phyloP scores from a whole-genome alignment of 2,329 filamentous ascomycete species.

The Xylaria sp. region DNA sequence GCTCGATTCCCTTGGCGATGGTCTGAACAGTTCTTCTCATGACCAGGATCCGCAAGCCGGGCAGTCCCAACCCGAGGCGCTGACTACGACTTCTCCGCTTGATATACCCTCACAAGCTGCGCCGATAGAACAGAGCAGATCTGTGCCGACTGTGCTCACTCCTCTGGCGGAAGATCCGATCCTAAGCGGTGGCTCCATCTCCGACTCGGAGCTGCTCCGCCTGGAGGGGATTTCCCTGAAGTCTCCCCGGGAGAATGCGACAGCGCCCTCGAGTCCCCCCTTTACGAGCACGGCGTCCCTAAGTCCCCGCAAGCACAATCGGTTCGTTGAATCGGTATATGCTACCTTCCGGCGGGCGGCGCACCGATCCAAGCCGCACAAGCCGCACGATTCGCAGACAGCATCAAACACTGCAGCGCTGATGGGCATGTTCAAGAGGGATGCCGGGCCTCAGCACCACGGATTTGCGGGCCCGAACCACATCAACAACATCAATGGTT shows the following conservation, averaged over 20 bases:
- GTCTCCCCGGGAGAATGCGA: constrained; percentile 30
- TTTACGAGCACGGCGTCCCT: constrained; percentile 30
- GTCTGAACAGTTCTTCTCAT: constrained; percentile 24
- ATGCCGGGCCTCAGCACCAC: constrained; percentile 3
- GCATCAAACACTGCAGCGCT: constrained; percentile 13
- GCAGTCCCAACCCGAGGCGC: constrained; percentile 18
- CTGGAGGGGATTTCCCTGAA: constrained; percentile 52
- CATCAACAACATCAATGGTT: constrained; percentile 18
- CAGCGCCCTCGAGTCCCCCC: constrained; percentile 31
- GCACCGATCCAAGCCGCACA: constrained; percentile 26
- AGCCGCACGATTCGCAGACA: not conserved
- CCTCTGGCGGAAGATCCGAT: constrained; percentile 30
- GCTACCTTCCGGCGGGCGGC: constrained; percentile 33
- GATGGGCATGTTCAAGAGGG: constrained; percentile 17
- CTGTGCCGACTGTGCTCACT: constrained; percentile 20
- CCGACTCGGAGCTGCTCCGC: constrained; percentile 50
- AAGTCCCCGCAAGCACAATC: constrained; percentile 33
- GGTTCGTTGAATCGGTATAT: constrained; percentile 34
- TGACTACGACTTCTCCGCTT: constrained; percentile 12
- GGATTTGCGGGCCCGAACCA: constrained; percentile 3
- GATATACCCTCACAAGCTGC: constrained; percentile 11
- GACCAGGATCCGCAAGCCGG: constrained; percentile 24
- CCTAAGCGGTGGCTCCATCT: constrained; percentile 45
- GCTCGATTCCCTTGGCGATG: constrained; percentile 32
- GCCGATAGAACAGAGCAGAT: constrained; percentile 13